phyloP scores from a whole-genome alignment of 306 rosid genomes.

The Fagus crenata region DNA sequence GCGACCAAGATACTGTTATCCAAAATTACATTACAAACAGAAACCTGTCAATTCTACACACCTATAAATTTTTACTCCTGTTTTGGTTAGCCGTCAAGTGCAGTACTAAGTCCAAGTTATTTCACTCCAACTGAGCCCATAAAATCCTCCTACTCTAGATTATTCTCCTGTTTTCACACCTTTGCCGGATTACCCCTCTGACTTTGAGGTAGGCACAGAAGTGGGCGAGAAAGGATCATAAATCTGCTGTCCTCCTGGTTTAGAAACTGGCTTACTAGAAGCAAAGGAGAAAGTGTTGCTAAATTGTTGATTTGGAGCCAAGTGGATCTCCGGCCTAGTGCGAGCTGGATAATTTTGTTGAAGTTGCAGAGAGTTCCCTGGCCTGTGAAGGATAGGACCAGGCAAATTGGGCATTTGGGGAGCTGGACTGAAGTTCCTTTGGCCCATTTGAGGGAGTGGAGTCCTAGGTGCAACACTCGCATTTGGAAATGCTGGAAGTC shows the following conservation, averaged over 20 bases:
- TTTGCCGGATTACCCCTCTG: slow-evolving; percentile 44
- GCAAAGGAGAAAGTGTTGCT: slow-evolving; percentile 41
- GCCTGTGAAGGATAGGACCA: slow-evolving; percentile 41
- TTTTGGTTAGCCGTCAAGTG: neutral
- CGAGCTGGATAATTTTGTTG: slow-evolving; percentile 49
- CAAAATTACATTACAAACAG: slow-evolving; percentile 7
- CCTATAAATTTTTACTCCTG: neutral
- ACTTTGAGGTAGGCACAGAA: slow-evolving; percentile 46
- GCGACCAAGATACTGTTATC: neutral
- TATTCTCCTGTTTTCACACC: slow-evolving; percentile 29
- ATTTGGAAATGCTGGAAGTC: slow-evolving; percentile 51
- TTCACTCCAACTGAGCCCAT: neutral
- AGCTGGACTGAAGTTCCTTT: slow-evolving; percentile 55
- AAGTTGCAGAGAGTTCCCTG: slow-evolving; percentile 43
- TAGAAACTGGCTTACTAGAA: slow-evolving; percentile 44
- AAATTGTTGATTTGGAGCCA: slow-evolving; percentile 48
- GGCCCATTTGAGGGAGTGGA: slow-evolving; percentile 48
- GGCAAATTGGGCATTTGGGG: slow-evolving; percentile 48
- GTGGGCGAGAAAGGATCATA: slow-evolving; percentile 97
- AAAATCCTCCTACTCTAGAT: neutral
- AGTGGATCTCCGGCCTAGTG: slow-evolving; percentile 39
- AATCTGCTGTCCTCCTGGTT: slow-evolving; percentile 66
- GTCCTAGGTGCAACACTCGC: slow-evolving; percentile 42
- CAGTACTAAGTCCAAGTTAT: neutral
- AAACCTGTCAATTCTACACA: neutral